A percentile compares a stretch with the other conserved stretches of the same genome.
phyloP scores from a whole-genome alignment of 192 early-diverging fungal species.

The Backusella westeae region DNA sequence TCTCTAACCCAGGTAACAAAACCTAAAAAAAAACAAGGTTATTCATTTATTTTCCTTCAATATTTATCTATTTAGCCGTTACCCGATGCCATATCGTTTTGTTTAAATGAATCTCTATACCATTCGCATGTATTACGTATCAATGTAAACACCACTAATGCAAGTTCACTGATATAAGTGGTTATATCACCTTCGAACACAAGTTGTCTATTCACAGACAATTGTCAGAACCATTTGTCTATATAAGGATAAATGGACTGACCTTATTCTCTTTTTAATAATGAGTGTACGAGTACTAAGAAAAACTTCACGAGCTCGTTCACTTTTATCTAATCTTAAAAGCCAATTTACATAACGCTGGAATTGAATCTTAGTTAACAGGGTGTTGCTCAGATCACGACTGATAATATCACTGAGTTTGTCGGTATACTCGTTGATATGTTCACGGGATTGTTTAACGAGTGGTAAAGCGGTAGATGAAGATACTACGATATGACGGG shows the following conservation, averaged over 20 bases:
- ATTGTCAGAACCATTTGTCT: background rate
- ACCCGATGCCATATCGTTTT: slow-evolving; percentile 87
- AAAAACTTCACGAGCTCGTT: slow-evolving; percentile 86
- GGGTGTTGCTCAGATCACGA: slow-evolving; percentile 76
- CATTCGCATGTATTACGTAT: slow-evolving; percentile 97
- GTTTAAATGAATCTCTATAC: slow-evolving; percentile 88
- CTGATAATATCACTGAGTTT: slow-evolving; percentile 41
- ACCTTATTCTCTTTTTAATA: slow-evolving; percentile 75
- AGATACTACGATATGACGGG: slow-evolving; percentile 6
- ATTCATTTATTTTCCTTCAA: background rate
- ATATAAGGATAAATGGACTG: slow-evolving; percentile 4
- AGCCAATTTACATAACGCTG: slow-evolving; percentile 79
- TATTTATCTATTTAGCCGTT: slow-evolving; percentile 2
- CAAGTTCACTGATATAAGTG: slow-evolving; percentile 81
- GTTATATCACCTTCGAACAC: slow-evolving; percentile 87
- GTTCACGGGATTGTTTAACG: slow-evolving; percentile 38
- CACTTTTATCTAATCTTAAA: slow-evolving; percentile 70
- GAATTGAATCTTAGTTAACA: slow-evolving; percentile 78
- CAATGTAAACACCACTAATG: slow-evolving; percentile 84
- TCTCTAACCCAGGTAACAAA: slow-evolving; percentile 91
- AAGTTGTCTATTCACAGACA: slow-evolving; percentile 60
- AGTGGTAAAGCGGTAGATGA: slow-evolving; percentile 18
- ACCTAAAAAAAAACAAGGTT: slow-evolving; percentile 41
- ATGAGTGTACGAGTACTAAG: slow-evolving; percentile 72
- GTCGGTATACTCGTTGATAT: slow-evolving; percentile 44